Evolutionary conservation across 768 basidiomycete genomes (phyloP).

Genomic region (Atractiella rhizophila): DNA sequence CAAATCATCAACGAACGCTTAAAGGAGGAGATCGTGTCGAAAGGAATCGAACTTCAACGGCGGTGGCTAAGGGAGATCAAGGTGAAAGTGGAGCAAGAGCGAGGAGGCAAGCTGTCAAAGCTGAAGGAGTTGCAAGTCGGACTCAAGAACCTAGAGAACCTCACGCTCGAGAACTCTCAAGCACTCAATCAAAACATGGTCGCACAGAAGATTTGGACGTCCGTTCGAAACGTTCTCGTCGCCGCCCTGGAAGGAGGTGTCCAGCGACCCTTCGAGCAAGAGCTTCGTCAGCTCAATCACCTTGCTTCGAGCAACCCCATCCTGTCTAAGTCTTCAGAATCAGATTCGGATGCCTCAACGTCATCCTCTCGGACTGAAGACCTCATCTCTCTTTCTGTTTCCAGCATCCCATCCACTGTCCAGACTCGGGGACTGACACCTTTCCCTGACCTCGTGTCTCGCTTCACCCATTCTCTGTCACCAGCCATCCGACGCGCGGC

Average conservation of each 20-base stretch:
- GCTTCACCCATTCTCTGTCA: conserved; percentile 61
- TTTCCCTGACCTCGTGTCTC: conserved; percentile 63
- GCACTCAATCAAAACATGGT: conserved; percentile 85
- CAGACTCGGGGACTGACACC: conserved; percentile 39
- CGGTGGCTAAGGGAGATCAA: conserved; percentile 93
- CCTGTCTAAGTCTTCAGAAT: background rate
- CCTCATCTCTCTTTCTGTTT: conserved; percentile 49
- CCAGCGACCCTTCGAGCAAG: conserved; percentile 55
- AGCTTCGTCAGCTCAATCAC: conserved; percentile 58
- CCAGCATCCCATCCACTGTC: conserved; percentile 25
- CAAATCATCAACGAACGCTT: conserved; percentile 83
- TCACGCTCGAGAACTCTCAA: conserved; percentile 53
- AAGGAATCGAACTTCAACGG: conserved; percentile 89
- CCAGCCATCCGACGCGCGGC: conserved; percentile 71
- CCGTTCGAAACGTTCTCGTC: conserved; percentile 42
- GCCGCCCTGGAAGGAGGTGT: background rate
- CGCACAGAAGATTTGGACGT: conserved; percentile 74
- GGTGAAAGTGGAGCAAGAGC: conserved; percentile 81
- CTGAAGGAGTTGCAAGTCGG: conserved; percentile 75
- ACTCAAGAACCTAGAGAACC: conserved; percentile 67
- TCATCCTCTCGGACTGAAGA: conserved; percentile 50
- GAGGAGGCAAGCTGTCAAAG: conserved; percentile 79
- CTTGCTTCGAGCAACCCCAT: conserved; percentile 22
- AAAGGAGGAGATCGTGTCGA: conserved; percentile 78
- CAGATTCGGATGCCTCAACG: conserved; percentile 22